Evolutionary conservation across 2,329 filamentous ascomycete species (phyloP).

Genomic region (Aciculosporium take): DNA sequence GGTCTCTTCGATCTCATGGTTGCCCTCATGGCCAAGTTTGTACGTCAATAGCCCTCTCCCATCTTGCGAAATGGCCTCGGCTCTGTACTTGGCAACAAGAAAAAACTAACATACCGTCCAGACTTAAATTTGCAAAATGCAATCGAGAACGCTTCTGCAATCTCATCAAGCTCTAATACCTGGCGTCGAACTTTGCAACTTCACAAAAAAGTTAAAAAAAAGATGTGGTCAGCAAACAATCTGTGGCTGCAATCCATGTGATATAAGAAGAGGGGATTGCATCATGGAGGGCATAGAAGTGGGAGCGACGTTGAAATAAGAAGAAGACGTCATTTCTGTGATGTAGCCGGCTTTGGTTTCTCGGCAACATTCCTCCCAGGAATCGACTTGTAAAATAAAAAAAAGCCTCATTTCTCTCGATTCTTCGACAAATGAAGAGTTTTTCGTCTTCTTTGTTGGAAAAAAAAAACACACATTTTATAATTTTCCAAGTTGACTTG

Average conservation of each 20-base stretch:
- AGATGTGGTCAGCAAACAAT: slow-evolving; percentile 15
- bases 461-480: slow-evolving; percentile 4
- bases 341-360: slow-evolving; percentile 22
- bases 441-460: slow-evolving; percentile 14
- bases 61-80: background rate
- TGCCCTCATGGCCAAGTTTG: slow-evolving; percentile 88
- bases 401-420: slow-evolving; percentile 26
- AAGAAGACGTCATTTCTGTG: slow-evolving; percentile 19
- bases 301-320: slow-evolving; percentile 20
- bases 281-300: slow-evolving; percentile 29
- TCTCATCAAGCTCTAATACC: slow-evolving; percentile 21
- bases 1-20: slow-evolving; percentile 83
- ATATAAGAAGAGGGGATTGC: slow-evolving; percentile 22
- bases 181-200: slow-evolving; percentile 16
- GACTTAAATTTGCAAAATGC: slow-evolving; percentile 24
- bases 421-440: slow-evolving; percentile 19
- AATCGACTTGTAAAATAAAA: slow-evolving; percentile 30
- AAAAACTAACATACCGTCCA: slow-evolving; percentile 9
- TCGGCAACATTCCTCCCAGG: slow-evolving; percentile 18
- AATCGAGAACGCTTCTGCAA: slow-evolving; percentile 22
- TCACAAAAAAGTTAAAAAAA: slow-evolving; percentile 13
- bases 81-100: background rate
- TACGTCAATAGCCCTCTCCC: slow-evolving; percentile 29
- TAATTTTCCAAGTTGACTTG: slow-evolving; percentile 14
- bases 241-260: slow-evolving; percentile 17